These are phyloP conservation scores for Aspergillus ostianus DNA, from an alignment of 495 filamentous ascomycete genomes.

Conservation along the genomic window DNA sequence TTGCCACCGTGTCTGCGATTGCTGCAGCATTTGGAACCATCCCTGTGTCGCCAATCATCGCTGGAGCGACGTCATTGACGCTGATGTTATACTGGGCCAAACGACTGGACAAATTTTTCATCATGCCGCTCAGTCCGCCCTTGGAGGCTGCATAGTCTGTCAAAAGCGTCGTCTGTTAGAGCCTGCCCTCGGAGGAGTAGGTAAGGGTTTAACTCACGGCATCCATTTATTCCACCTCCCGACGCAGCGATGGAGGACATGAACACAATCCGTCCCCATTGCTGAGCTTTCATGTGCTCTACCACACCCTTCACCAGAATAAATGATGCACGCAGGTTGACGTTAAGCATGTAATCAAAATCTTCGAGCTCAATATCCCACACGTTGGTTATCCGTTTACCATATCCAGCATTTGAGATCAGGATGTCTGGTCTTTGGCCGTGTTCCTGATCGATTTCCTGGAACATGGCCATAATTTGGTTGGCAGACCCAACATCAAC, in stretches of 20 bases:
- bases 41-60: conserved; percentile 68
- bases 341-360: conserved; percentile 63
- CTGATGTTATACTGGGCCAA: conserved; percentile 65
- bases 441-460: conserved; percentile 50
- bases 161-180: not conserved
- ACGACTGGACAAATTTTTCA: conserved; percentile 61
- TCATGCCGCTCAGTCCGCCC: conserved; percentile 62
- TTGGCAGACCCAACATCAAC: conserved; percentile 54
- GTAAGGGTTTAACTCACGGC: conserved; percentile 39
- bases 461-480: conserved; percentile 51
- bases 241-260: conserved; percentile 66
- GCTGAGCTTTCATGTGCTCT: conserved; percentile 59
- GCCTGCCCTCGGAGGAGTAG: too few species aligned
- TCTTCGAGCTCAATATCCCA: conserved; percentile 58
- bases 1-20: conserved; percentile 51
- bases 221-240: conserved; percentile 66
- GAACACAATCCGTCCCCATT: conserved; percentile 67
- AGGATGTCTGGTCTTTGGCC: conserved; percentile 60
- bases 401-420: conserved; percentile 57
- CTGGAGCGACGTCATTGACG: conserved; percentile 72
- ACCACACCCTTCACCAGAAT: conserved; percentile 63
- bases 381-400: conserved; percentile 47
- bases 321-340: conserved; percentile 66
- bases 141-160: conserved; percentile 65
- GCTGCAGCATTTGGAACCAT: conserved; percentile 60